These are phyloP conservation scores for Dissoconium aciculare DNA, from an alignment of 2,329 filamentous ascomycete species.

Conservation along the genomic window DNA sequence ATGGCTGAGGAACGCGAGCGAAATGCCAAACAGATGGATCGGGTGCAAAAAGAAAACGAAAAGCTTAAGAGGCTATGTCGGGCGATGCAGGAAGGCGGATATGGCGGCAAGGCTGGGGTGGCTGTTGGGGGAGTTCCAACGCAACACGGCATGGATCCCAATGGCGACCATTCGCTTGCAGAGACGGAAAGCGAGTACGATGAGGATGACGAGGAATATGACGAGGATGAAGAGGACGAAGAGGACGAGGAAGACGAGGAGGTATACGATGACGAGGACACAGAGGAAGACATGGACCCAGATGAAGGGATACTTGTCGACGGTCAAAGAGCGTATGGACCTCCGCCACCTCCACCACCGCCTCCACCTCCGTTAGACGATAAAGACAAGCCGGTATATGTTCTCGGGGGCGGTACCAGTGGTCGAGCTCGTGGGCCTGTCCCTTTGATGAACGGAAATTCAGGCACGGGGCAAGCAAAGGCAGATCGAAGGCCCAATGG, in stretches of 20 bases:
- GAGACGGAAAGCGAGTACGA: conserved; percentile 51
- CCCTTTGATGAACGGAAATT: background rate
- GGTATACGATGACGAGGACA: background rate
- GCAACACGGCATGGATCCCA: conserved; percentile 5
- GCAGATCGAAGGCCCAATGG: background rate
- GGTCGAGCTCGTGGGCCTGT: background rate
- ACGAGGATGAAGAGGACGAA: conserved; percentile 51
- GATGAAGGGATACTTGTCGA: background rate
- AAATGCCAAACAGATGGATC: conserved; percentile 60
- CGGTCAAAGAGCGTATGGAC: background rate
- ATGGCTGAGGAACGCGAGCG: conserved; percentile 89
- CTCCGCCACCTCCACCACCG: background rate
- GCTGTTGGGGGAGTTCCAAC: conserved; percentile 11
- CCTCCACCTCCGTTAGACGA: background rate
- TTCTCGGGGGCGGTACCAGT: background rate
- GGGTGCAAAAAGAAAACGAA: conserved; percentile 68
- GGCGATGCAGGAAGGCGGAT: conserved; percentile 88
- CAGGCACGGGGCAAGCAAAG: background rate
- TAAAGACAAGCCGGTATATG: conserved; percentile 1
- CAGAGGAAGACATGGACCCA: background rate
- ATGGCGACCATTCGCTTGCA: conserved; percentile 24
- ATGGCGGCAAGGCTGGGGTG: conserved; percentile 35
- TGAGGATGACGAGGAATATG: conserved; percentile 44
- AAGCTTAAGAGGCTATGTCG: conserved; percentile 91
- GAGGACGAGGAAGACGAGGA: conserved; percentile 26